Base-by-base conservation (phyloP, 768 basidiomycete species). In the Glaciozyma martinii region DNA sequence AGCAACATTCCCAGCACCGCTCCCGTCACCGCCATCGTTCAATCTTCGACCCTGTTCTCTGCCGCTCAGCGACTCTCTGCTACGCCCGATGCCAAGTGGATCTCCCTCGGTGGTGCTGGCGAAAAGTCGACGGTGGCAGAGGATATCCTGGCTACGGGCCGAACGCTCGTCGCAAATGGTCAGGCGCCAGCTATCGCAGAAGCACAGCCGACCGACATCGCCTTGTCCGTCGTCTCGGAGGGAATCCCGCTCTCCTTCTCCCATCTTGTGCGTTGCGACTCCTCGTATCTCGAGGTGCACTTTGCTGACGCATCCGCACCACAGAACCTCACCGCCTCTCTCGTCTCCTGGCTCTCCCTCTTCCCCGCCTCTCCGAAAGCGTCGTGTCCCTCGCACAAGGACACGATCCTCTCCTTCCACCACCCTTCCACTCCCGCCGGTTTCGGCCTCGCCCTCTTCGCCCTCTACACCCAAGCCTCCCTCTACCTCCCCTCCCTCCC, bases 401-500 rank as follows among this genome's bases (percentile, higher is more conserved):
- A 71, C 58, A 43, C 29, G 2, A 44, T 65, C 58, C 49, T 65
- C 59, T 40, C 54, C 5, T 67, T 71, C 54, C 69, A 71, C 60
- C 65, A 71, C 61, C 66, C 69, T 3, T 57, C 65, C 1, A 65
- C 66, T 0, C 63, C 66, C n/a, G 60, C 65, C 59, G 69, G 69
- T 5, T 21, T 71, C 55, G 69, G 66, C 16, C 69, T 71, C 58
- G 69, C 66, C 27, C 66, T 71, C 54, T 32, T 57, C 33, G 46
- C 61, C 30, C 40, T 67, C 57, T 67, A 59, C 37, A 62, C 63
- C 37, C 56, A 53, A 12, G 53, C 69, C 18, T 55, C 66, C 1
- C 52, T 70, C 56, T 23, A 37, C 21, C 56, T 62, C 13, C 47
- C 57, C 2, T 2, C 57, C 42, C 59, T 57, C 13, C 12, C 32